These are phyloP conservation scores for Tephrocybe rancida DNA, from an alignment of 768 basidiomycete species.

Conservation along the genomic window DNA sequence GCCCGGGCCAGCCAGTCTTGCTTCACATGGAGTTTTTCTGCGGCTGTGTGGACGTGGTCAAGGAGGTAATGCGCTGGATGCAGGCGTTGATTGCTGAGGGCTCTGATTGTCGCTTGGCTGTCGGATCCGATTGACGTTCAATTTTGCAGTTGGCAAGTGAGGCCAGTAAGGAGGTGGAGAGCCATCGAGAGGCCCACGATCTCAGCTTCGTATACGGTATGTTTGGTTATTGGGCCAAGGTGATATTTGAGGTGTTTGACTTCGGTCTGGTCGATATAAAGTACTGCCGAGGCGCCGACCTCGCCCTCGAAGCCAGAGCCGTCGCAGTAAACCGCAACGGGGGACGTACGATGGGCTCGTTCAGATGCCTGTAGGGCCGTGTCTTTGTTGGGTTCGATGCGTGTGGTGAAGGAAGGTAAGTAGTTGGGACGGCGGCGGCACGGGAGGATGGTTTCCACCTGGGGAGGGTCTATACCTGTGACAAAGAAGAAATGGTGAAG, in stretches of 20 bases:
- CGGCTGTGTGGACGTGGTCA: background rate
- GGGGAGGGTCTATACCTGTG: background rate
- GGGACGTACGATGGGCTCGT: no score
- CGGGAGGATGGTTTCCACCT: background rate
- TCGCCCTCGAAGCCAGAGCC: slow-evolving; percentile 13
- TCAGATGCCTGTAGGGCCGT: no score
- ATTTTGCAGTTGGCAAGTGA: background rate
- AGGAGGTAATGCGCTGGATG: slow-evolving; percentile 16
- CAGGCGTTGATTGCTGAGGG: slow-evolving; percentile 7
- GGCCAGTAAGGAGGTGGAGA: slow-evolving; percentile 6
- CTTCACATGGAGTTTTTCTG: slow-evolving; percentile 7
- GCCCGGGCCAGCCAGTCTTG: background rate
- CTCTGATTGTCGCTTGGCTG: slow-evolving; percentile 12
- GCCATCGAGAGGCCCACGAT: slow-evolving; percentile 6
- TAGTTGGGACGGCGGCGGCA: no score
- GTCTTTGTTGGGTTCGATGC: no score
- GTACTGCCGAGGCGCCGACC: slow-evolving; percentile 8
- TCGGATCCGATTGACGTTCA: slow-evolving; percentile 6
- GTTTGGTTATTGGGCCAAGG: slow-evolving; percentile 17
- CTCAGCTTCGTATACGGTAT: slow-evolving; percentile 7
- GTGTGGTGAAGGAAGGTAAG: no score
- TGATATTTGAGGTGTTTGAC: slow-evolving; percentile 23
- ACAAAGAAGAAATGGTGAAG: background rate
- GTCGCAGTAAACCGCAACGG: slow-evolving; percentile 26
- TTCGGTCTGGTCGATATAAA: background rate